A percentile compares a stretch with the other conserved stretches of the same genome.
Evolutionary conservation across 805 yeast species (phyloP).

Genomic region (Yarrowia yakushimensis): DNA sequence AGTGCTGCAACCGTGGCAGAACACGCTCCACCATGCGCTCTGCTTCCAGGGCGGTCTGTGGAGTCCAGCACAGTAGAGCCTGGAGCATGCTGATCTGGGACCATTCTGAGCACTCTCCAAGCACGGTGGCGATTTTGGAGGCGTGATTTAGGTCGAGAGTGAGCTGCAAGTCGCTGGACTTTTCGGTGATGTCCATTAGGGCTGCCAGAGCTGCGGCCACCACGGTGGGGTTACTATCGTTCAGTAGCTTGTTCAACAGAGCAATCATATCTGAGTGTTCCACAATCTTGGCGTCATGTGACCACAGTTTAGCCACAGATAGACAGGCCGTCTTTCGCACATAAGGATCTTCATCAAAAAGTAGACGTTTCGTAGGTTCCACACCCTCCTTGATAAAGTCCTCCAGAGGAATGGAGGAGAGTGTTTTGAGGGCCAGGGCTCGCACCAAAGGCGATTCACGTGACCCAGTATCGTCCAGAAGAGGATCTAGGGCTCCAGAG

Average conservation of each 20-base stretch:
- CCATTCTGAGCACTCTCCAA: slow-evolving; percentile 57
- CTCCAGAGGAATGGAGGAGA: slow-evolving; percentile 55
- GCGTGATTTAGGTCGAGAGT: slow-evolving; percentile 52
- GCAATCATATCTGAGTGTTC: slow-evolving; percentile 46
- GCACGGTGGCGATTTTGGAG: slow-evolving; percentile 41
- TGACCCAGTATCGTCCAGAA: slow-evolving; percentile 52
- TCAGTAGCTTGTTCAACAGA: slow-evolving; percentile 50
- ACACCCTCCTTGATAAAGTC: slow-evolving; percentile 51
- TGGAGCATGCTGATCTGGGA: slow-evolving; percentile 63
- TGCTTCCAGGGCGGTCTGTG: slow-evolving; percentile 66
- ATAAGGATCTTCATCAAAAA: slow-evolving; percentile 52
- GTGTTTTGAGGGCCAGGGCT: slow-evolving; percentile 60
- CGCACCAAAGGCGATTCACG: slow-evolving; percentile 47
- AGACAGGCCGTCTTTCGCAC: slow-evolving; percentile 69
- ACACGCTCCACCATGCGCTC: slow-evolving; percentile 58
- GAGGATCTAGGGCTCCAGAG: slow-evolving; percentile 51
- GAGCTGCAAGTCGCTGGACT: slow-evolving; percentile 48
- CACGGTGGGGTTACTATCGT: slow-evolving; percentile 57
- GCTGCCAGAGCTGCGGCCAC: slow-evolving; percentile 72
- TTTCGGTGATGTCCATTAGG: slow-evolving; percentile 60
- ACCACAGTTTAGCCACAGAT: slow-evolving; percentile 65
- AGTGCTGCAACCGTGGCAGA: slow-evolving; percentile 72
- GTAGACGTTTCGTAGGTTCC: slow-evolving; percentile 37
- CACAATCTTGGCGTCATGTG: slow-evolving; percentile 49
- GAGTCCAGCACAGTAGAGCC: slow-evolving; percentile 65